Percentiles rank a stretch among this genome's conserved stretches.
phyloP scores from a whole-genome alignment of 192 early-diverging fungal species.

The Umbelopsis vinacea region DNA sequence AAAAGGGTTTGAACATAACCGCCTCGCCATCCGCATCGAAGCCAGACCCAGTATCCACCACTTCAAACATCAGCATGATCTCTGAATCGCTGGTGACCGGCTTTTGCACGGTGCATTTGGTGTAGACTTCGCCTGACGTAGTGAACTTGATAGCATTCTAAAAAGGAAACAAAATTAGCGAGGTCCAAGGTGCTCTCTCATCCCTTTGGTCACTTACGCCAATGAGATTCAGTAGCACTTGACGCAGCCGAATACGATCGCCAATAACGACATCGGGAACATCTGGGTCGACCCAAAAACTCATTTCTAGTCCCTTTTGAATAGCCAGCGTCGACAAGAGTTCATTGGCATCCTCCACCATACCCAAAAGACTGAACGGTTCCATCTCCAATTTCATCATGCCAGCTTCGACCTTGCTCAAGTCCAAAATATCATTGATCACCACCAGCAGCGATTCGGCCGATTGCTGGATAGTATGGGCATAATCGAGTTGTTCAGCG shows the following conservation, averaged over 20 bases:
- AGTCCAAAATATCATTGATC: slow-evolving; percentile 84
- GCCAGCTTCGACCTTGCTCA: slow-evolving; percentile 84
- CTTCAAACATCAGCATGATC: slow-evolving; percentile 66
- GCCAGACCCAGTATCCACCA: slow-evolving; percentile 83
- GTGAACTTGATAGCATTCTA: slow-evolving; percentile 89
- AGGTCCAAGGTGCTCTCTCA: too few relatives aligned
- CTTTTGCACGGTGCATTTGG: slow-evolving; percentile 53
- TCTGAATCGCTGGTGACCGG: slow-evolving; percentile 33
- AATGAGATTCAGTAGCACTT: slow-evolving; percentile 81
- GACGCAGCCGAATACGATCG: slow-evolving; percentile 75
- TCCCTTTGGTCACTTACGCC: slow-evolving; percentile 62
- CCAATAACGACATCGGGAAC: slow-evolving; percentile 72
- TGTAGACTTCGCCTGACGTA: slow-evolving; percentile 66
- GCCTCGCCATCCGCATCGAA: slow-evolving; percentile 72
- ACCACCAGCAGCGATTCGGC: slow-evolving; percentile 77
- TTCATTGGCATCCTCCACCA: slow-evolving; percentile 75
- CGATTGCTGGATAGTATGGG: slow-evolving; percentile 76
- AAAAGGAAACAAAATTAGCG: background rate
- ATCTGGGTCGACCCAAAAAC: slow-evolving; percentile 70
- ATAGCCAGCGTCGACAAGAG: slow-evolving; percentile 71
- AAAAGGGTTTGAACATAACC: slow-evolving; percentile 81
- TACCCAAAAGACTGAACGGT: slow-evolving; percentile 63
- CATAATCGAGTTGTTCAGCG: slow-evolving; percentile 77
- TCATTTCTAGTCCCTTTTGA: slow-evolving; percentile 71
- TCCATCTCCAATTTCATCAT: slow-evolving; percentile 80